Evolutionary conservation across 2,329 filamentous ascomycete genomes (phyloP), one percentile per base, ranked within the genome.

Genomic region (Colletotrichum sp.): DNA sequence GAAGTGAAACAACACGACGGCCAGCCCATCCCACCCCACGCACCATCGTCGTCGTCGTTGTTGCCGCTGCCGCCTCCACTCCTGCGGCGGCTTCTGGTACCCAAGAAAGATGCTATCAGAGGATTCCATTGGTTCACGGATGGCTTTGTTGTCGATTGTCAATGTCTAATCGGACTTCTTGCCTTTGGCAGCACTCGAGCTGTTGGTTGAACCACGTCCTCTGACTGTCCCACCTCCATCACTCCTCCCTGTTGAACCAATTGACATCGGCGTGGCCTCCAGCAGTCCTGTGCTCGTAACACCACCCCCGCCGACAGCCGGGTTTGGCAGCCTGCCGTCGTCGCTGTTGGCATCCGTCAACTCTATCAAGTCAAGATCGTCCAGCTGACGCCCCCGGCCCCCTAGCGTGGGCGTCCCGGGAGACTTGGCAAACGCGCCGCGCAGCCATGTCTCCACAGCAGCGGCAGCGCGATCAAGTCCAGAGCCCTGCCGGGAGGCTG

Each of bases 401-500:
- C 86, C 85, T n/a, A 87, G 76, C 30, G 86, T 84, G 2, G 90
- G 89, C n/a, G 90, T 90, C 24, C 85, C 84, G 1, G 90, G 88
- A 6, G 90, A 89, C 81, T 93, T 93, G 8, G 90, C 88, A 75
- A 95, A 95, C 48, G 98, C 93, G 77, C 95, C 95, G 76, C 96
- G 90, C 75, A 99, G 88, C 96, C 97, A 99, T 2, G 93, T 94
- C 85, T 99, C 97, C 34, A 99, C 93, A 4, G 94, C 94, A 8
- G 95, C 94, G 2, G 96, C 96, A 12, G 98, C 93, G 78, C 96
- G 95, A 80, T 98, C 96, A 4, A 99, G 87, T 2, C 90, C 88
- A 5, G 85, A 88, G 16, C 89, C 89, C 63, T 89, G 88, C 65
- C 86, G 84, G n/a, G 85, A 84, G 7, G 85, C 79, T 13, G 88